phyloP scores from a whole-genome alignment of 768 basidiomycete species.

The Sutorius australiensis region DNA sequence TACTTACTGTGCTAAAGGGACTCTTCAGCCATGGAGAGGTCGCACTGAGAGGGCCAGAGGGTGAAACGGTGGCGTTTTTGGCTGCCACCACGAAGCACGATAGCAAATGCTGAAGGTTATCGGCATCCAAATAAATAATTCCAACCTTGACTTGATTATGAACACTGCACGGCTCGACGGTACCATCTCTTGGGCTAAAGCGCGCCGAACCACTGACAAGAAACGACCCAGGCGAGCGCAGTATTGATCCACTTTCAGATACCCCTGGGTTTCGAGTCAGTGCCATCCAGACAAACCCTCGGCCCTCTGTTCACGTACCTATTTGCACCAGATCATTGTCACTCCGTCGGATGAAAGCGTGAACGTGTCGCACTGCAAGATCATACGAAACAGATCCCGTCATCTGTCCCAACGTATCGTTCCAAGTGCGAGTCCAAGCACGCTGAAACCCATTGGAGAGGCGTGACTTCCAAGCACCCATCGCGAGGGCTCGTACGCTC shows the following conservation, averaged over 20 bases:
- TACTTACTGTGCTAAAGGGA: conserved; percentile 25
- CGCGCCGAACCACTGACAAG: conserved; percentile 45
- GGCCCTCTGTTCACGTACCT: conserved; percentile 29
- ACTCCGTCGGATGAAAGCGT: conserved; percentile 38
- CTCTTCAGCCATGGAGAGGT: conserved; percentile 28
- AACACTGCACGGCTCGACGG: conserved; percentile 51
- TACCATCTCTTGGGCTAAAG: conserved; percentile 57
- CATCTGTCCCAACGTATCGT: conserved; percentile 63
- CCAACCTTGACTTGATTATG: conserved; percentile 44
- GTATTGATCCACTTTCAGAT: conserved; percentile 34
- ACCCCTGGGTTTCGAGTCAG: conserved; percentile 12
- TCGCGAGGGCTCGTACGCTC: conserved; percentile 38
- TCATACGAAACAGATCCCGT: conserved; percentile 53
- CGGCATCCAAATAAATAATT: conserved; percentile 44
- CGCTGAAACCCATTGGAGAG: conserved; percentile 57
- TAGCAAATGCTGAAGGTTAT: conserved; percentile 30
- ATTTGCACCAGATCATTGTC: conserved; percentile 10
- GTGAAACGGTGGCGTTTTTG: background rate
- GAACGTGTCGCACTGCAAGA: conserved; percentile 46
- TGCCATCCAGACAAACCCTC: background rate
- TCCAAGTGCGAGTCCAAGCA: conserved; percentile 67
- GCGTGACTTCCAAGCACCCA: conserved; percentile 63
- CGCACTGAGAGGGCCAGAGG: conserved; percentile 3
- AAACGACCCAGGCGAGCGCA: conserved; percentile 45
- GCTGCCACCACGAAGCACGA: conserved; percentile 8